Percentiles rank a stretch among this genome's conserved stretches.
These are phyloP conservation scores for Penicillium mononematosum DNA, from an alignment of 495 filamentous ascomycete species.

Conservation along the genomic window DNA sequence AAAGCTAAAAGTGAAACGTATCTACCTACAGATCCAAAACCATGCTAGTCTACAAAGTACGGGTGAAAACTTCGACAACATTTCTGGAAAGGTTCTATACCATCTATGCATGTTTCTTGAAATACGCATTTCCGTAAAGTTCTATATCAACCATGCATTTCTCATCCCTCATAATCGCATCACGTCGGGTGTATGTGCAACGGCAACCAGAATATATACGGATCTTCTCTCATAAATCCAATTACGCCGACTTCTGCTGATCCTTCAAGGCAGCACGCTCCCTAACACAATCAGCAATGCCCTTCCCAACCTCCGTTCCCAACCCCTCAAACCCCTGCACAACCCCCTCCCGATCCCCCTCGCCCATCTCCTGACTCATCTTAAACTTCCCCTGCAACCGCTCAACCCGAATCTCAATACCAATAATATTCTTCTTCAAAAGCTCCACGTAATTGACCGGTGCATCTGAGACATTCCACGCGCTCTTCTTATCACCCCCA, in stretches of 20 bases:
- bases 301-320: constrained; percentile 37
- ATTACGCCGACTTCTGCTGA: not conserved
- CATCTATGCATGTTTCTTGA: not conserved
- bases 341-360: constrained; percentile 47
- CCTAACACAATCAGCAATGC: constrained; percentile 41
- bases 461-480: constrained; percentile 51
- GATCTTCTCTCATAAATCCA: not conserved
- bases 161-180: not conserved
- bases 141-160: not conserved
- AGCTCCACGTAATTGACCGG: constrained; percentile 47
- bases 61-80: not conserved
- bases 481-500: constrained; percentile 26
- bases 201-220: not conserved
- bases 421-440: constrained; percentile 53
- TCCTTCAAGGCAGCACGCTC: constrained; percentile 34
- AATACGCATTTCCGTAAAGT: no score
- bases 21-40: not conserved
- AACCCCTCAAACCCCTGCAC: constrained; percentile 48
- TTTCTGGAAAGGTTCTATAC: not conserved
- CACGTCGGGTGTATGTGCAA: not conserved
- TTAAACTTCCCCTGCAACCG: constrained; percentile 54
- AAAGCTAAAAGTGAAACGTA: not conserved
- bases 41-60: not conserved
- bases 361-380: constrained; percentile 54
- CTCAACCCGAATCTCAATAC: constrained; percentile 49